A percentile compares a stretch with the other conserved stretches of the same genome.
Evolutionary conservation across 306 rosid genomes (phyloP).

Genomic region (Trichosanthes truncata): DNA sequence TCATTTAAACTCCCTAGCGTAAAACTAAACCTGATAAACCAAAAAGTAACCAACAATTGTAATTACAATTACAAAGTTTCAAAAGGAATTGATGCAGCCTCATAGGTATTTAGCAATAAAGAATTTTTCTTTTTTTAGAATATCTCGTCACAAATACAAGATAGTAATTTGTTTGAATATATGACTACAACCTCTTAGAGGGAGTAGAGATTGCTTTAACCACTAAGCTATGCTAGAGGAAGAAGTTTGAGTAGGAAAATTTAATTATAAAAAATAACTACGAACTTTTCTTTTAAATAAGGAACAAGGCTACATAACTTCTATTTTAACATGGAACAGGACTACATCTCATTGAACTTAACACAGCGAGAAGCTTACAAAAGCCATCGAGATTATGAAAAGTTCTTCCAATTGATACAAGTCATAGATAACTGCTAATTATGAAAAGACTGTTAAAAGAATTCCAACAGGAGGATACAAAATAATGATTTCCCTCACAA

Average conservation of each 20-base stretch:
- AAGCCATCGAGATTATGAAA: background rate
- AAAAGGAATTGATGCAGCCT: background rate
- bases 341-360: background rate
- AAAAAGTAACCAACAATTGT: background rate
- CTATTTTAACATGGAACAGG: background rate
- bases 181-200: background rate
- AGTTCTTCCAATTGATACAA: background rate
- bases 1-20: background rate
- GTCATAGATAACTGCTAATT: background rate
- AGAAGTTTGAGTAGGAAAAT: background rate
- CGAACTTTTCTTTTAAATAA: background rate
- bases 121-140: background rate
- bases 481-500: background rate
- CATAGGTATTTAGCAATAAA: background rate
- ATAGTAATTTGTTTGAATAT: background rate
- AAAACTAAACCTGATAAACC: background rate
- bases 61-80: background rate
- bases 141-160: background rate
- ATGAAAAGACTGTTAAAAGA: background rate
- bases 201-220: background rate
- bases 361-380: background rate
- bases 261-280: background rate
- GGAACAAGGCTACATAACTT: background rate
- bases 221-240: background rate
- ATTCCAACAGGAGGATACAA: background rate